A percentile compares a stretch with the other conserved stretches of the same genome.
Evolutionary conservation across 805 yeast genomes (phyloP).

Genomic region (Monosporozyma yasuniensis): DNA sequence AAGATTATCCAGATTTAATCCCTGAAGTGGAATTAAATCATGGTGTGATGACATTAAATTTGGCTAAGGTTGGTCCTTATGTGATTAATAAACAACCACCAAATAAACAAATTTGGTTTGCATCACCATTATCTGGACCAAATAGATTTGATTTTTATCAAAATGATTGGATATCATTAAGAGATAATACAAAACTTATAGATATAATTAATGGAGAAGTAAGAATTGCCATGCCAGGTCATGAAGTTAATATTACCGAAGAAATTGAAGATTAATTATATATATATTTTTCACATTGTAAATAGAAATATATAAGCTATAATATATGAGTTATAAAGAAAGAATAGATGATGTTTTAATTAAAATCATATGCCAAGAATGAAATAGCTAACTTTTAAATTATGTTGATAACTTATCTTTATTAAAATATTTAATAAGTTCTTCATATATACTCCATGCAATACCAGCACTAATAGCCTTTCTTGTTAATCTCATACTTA

Average conservation of each 20-base stretch:
- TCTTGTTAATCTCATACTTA: slow-evolving; percentile 68
- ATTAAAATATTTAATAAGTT: slow-evolving; percentile 44
- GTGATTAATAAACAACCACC: slow-evolving; percentile 97
- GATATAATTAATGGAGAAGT: slow-evolving; percentile 47
- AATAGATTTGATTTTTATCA: slow-evolving; percentile 68
- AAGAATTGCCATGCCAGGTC: slow-evolving; percentile 7
- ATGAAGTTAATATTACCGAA: background rate
- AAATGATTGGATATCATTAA: slow-evolving; percentile 68
- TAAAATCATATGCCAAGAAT: background rate
- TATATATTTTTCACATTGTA: background rate
- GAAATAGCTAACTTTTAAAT: background rate
- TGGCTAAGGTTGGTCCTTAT: slow-evolving; percentile 72
- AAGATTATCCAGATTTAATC: slow-evolving; percentile 54
- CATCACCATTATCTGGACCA: slow-evolving; percentile 92
- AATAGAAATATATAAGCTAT: background rate
- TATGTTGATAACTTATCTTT: slow-evolving; percentile 4
- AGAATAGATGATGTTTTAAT: background rate
- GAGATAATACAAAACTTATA: slow-evolving; percentile 48
- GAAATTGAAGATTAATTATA: background rate
- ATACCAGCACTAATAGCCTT: slow-evolving; percentile 91
- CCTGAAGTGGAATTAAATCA: slow-evolving; percentile 58
- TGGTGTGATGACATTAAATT: slow-evolving; percentile 73
- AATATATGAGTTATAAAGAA: background rate
- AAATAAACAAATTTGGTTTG: slow-evolving; percentile 91
- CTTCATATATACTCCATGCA: slow-evolving; percentile 96